Conservation (phyloP, 2,329 filamentous ascomycete species). For the Daldinia eschscholtzii region DNA sequence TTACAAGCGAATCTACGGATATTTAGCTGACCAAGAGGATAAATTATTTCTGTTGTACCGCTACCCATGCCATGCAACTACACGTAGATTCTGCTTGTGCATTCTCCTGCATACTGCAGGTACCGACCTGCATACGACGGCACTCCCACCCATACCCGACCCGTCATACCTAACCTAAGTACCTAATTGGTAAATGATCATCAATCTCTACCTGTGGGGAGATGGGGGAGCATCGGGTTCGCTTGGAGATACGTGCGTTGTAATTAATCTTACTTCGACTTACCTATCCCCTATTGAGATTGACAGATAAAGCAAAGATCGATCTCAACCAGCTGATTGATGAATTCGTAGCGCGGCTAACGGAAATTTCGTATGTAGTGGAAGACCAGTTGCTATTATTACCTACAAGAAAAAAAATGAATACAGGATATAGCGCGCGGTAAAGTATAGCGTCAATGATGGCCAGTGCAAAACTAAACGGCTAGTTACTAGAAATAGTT, state of each 20-base stretch:
- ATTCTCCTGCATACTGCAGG: conserved; percentile 43
- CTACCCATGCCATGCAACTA: conserved; percentile 21
- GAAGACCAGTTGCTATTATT: conserved; percentile 13
- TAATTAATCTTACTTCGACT: conserved; percentile 36
- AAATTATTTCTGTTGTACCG: conserved; percentile 23
- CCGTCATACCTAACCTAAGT: background rate
- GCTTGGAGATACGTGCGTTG: conserved; percentile 33
- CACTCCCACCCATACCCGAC: conserved; percentile 20
- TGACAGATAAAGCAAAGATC: conserved; percentile 32
- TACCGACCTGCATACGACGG: conserved; percentile 37
- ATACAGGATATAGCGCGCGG: conserved; percentile 32
- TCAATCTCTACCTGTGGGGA: conserved; percentile 13
- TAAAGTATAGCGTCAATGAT: conserved; percentile 22
- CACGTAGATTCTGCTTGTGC: conserved; percentile 23
- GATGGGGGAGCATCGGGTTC: conserved; percentile 29
- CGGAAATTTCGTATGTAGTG: conserved; percentile 15
- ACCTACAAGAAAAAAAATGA: background rate
- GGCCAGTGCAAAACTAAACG: background rate
- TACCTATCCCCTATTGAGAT: conserved; percentile 31
- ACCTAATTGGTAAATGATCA: conserved; percentile 37
- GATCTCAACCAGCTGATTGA: conserved; percentile 33
- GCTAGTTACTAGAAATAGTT: background rate
- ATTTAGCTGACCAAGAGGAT: conserved; percentile 10
- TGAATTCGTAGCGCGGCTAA: conserved; percentile 31
- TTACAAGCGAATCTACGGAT: conserved; percentile 1